Conservation (phyloP, 192 early-diverging fungal genomes). For the Cetraspora pellucida region DNA sequence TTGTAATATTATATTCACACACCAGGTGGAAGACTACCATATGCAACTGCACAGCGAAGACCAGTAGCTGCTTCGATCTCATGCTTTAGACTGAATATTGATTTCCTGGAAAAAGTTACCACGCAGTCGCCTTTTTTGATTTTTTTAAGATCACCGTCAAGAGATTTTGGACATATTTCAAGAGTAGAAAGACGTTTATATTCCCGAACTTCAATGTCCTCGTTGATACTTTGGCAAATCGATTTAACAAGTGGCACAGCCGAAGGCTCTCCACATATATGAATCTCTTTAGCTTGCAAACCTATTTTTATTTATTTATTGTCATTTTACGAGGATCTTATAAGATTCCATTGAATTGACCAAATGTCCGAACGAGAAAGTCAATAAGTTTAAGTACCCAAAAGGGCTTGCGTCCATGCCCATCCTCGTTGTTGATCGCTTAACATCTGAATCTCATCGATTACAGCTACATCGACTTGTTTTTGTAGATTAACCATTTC, state of each 20-base stretch:
- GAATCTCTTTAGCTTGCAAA: slow-evolving; percentile 80
- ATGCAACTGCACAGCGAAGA: slow-evolving; percentile 86
- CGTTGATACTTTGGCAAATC: slow-evolving; percentile 71
- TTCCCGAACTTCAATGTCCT: slow-evolving; percentile 75
- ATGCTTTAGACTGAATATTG: slow-evolving; percentile 79
- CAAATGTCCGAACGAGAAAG: too few relatives aligned
- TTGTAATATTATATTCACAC: too few relatives aligned
- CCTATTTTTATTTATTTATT: slow-evolving; percentile 45
- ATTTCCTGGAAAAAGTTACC: slow-evolving; percentile 83
- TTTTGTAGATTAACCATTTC: slow-evolving; percentile 78
- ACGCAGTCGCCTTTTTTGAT: slow-evolving; percentile 83
- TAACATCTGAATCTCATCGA: slow-evolving; percentile 99
- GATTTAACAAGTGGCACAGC: slow-evolving; percentile 79
- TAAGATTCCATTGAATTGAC: too few relatives aligned
- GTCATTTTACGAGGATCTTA: too few relatives aligned
- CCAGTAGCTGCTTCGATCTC: slow-evolving; percentile 74
- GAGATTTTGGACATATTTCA: slow-evolving; percentile 53
- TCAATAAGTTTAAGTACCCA: slow-evolving; percentile 54
- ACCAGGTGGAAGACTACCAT: slow-evolving; percentile 90
- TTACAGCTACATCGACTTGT: slow-evolving; percentile 78
- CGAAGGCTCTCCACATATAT: slow-evolving; percentile 92
- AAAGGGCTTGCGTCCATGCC: slow-evolving; percentile 92
- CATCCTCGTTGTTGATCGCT: slow-evolving; percentile 82
- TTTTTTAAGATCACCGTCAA: slow-evolving; percentile 59
- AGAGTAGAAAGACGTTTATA: slow-evolving; percentile 81